Percentiles rank a stretch among this genome's conserved stretches.
Conservation (phyloP, 169 alveolate genomes). For the Cryptosporidium bovis region DNA sequence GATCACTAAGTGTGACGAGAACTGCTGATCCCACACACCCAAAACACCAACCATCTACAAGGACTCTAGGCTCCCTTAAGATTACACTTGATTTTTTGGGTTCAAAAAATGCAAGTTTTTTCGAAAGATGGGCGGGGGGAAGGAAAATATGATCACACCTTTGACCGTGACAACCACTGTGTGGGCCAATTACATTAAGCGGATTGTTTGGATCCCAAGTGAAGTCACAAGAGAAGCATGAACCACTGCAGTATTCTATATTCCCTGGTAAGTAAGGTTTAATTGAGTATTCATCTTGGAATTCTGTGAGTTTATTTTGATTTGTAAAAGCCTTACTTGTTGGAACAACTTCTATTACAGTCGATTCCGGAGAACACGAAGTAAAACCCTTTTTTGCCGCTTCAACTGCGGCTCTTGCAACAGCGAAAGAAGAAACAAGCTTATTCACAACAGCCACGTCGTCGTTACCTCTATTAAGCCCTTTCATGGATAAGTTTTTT, state of each 20-base stretch:
- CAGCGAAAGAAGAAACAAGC: constrained; percentile 66
- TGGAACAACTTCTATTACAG: constrained; percentile 53
- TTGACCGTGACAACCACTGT: constrained; percentile 87
- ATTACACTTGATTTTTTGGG: constrained; percentile 86
- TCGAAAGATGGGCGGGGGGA: constrained; percentile 85
- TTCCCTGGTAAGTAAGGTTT: constrained; percentile 51
- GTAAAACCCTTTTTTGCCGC: constrained; percentile 51
- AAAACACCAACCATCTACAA: constrained; percentile 80
- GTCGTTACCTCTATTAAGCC: constrained; percentile 8
- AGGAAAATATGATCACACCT: constrained; percentile 90
- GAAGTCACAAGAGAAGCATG: constrained; percentile 74
- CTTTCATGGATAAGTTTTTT: not conserved
- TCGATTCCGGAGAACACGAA: constrained; percentile 63
- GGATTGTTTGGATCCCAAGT: constrained; percentile 93
- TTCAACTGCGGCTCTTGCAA: constrained; percentile 65
- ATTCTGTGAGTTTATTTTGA: constrained; percentile 1
- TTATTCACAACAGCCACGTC: constrained; percentile 63
- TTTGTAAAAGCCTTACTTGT: constrained; percentile 41
- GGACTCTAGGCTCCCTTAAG: constrained; percentile 87
- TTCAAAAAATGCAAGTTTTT: constrained; percentile 80
- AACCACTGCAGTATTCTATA: constrained; percentile 5
- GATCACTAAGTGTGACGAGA: constrained; percentile 90
- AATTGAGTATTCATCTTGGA: constrained; percentile 28
- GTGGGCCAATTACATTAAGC: constrained; percentile 89
- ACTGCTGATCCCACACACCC: constrained; percentile 82